A percentile compares a stretch with the other conserved stretches of the same genome.
Evolutionary conservation across 148 eudicot species (phyloP).

Genomic region (Heliosperma pusillum): DNA sequence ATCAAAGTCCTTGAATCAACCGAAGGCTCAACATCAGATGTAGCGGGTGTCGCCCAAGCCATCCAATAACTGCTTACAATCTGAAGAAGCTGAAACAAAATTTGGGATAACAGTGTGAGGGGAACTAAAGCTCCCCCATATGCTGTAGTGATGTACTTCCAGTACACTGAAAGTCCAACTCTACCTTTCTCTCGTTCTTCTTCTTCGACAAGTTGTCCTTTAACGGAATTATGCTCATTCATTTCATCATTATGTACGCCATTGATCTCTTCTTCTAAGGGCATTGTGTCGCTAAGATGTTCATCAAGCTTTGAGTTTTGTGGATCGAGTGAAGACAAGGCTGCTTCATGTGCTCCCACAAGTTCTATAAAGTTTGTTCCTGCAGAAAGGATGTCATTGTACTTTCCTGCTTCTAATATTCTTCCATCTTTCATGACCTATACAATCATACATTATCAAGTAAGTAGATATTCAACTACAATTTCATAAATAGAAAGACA

Average conservation of each 20-base stretch:
- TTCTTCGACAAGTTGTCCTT: no score
- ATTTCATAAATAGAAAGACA: not conserved
- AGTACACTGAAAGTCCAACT: constrained; percentile 47
- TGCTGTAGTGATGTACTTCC: constrained; percentile 42
- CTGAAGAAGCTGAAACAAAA: constrained; percentile 51
- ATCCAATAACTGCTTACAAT: constrained; percentile 71
- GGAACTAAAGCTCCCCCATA: no score
- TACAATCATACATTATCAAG: no score
- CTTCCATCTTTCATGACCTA: constrained; percentile 53
- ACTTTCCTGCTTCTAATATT: constrained; percentile 46
- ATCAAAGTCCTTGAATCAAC: no score
- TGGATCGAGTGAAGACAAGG: constrained; percentile 28
- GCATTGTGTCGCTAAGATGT: not conserved
- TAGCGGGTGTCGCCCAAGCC: constrained; percentile 79
- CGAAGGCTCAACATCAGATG: no score
- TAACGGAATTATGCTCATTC: no score
- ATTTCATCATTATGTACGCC: no score
- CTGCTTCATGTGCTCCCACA: no score
- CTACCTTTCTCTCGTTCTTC: constrained; percentile 54
- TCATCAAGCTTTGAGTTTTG: not conserved
- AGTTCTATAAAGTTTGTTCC: constrained; percentile 46
- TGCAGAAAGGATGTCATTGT: constrained; percentile 39
- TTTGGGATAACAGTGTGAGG: no score
- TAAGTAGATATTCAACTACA: not conserved
- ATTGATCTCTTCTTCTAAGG: constrained; percentile 15